Base-by-base conservation (phyloP, 106 monocot species). In the Allium cepa region DNA sequence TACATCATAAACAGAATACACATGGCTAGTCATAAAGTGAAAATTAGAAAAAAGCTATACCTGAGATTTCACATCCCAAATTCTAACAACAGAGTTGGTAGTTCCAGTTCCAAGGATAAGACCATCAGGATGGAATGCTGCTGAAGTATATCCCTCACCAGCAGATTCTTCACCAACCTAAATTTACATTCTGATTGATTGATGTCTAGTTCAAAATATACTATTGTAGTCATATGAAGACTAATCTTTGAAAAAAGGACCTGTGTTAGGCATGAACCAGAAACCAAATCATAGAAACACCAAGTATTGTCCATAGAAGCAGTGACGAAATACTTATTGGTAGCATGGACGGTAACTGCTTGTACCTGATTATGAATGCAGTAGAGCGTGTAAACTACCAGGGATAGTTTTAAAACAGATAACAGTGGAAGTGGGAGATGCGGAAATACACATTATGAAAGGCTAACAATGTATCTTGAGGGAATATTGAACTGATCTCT, bases 31-130 rank as follows among this genome's bases (percentile, higher is more conserved):
- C 46, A 16, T 17, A 27, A 36, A 53, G 56, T 2, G 51, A 58
- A 55, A 60, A 15, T 60, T 55, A 15, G 10, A 17, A 13, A 49
- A 59, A 71, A 71, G 56, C 49, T 52, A 8, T 66, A 97, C 97
- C 97, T 97, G 97, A 71, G 89, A 82, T 71, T 97, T 97, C 15
- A 97, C 86, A 83, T 97, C 97, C 97, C 97, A 97, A 79, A 97
- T 97, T 72, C 77, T 92, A 57, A 89, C 97, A 53, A 78, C 74
- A 18, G 97, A 74, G 75, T 80, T 84, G 63, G 97, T 80, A 18
- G 97, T 97, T 22, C 97, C 97, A 50, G 97, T 97, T 72, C 92
- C 97, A 77, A 97, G 89, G 67, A 97, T 97, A 51, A 97, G 84
- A 62, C 97, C 97, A 72, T 97, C 97, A 72, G 97, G 97, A 76